Conservation (phyloP, 2,329 filamentous ascomycete species). For the Pestalotiopsis sp. region DNA sequence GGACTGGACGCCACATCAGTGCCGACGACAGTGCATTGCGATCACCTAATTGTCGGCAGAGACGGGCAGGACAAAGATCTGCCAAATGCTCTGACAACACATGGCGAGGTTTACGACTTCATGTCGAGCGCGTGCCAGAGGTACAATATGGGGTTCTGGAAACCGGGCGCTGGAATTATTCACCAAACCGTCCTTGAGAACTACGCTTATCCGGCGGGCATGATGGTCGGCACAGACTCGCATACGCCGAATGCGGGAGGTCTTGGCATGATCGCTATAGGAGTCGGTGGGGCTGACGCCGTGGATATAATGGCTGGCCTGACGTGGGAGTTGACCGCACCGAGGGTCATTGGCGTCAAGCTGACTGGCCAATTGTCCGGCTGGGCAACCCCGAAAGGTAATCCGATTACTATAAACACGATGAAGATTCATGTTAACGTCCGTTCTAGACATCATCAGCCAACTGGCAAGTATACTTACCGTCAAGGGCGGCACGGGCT, state of each 20-base stretch:
- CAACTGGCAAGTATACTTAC: slow-evolving; percentile 87
- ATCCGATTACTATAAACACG: not conserved
- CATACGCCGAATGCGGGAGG: slow-evolving; percentile 98
- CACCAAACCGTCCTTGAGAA: slow-evolving; percentile 98
- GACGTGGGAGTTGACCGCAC: slow-evolving; percentile 96
- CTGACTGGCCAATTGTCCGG: slow-evolving; percentile 81
- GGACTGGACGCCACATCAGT: slow-evolving; percentile 86
- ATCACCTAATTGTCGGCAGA: slow-evolving; percentile 97
- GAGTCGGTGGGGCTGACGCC: slow-evolving; percentile 94
- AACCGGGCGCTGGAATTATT: slow-evolving; percentile 90
- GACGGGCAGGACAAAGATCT: slow-evolving; percentile 87
- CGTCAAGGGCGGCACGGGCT: slow-evolving; percentile 91
- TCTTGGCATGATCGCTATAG: slow-evolving; percentile 89
- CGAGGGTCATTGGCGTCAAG: slow-evolving; percentile 83
- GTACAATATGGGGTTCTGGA: slow-evolving; percentile 96
- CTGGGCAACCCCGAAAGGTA: slow-evolving; percentile 83
- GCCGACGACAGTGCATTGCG: slow-evolving; percentile 96
- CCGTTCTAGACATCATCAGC: slow-evolving; percentile 75
- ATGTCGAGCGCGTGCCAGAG: slow-evolving; percentile 87
- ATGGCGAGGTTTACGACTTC: slow-evolving; percentile 98
- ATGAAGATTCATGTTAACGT: not conserved
- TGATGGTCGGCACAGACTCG: slow-evolving; percentile 98
- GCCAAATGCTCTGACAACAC: slow-evolving; percentile 80
- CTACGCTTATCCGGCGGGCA: slow-evolving; percentile 90
- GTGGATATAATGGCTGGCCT: slow-evolving; percentile 95